Conservation (phyloP, 495 filamentous ascomycete genomes). For the Aspergillus homomorphus region DNA sequence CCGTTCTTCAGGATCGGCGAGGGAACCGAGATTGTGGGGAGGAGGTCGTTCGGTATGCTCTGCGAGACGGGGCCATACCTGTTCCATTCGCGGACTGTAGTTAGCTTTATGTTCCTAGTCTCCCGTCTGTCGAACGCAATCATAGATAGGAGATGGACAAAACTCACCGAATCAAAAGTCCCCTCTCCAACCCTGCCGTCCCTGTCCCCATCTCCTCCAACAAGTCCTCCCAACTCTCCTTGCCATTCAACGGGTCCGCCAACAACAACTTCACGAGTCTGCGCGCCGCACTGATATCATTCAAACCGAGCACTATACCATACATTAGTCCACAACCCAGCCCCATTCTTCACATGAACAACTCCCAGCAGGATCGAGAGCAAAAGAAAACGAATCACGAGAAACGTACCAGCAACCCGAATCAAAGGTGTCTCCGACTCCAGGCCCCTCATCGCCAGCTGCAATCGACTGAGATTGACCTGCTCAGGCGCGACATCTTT, state of each 20-base stretch:
- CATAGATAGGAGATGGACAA: not conserved
- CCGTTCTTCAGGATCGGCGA: slow-evolving; percentile 64
- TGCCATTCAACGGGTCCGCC: slow-evolving; percentile 68
- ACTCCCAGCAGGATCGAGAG: not conserved
- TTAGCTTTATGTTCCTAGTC: slow-evolving; percentile 1
- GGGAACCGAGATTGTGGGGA: slow-evolving; percentile 60
- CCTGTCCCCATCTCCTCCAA: slow-evolving; percentile 48
- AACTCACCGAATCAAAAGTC: slow-evolving; percentile 56
- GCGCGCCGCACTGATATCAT: slow-evolving; percentile 45
- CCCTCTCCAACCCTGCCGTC: slow-evolving; percentile 44
- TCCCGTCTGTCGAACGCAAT: too few relatives aligned
- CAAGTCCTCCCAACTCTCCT: slow-evolving; percentile 67
- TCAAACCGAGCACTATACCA: slow-evolving; percentile 51
- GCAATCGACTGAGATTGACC: slow-evolving; percentile 71
- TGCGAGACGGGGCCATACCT: slow-evolving; percentile 55
- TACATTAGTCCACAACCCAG: not conserved
- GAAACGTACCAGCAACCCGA: slow-evolving; percentile 61
- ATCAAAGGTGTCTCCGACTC: slow-evolving; percentile 66
- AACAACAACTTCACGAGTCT: slow-evolving; percentile 68
- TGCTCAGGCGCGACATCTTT: slow-evolving; percentile 59
- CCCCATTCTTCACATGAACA: not conserved
- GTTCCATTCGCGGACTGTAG: not conserved
- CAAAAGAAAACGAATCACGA: not conserved
- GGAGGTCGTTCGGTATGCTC: slow-evolving; percentile 41
- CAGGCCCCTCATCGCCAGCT: slow-evolving; percentile 75